Evolutionary conservation across 2,329 filamentous ascomycete genomes (phyloP), one percentile per base, ranked within the genome.

Genomic region (Claviceps purpurea): DNA sequence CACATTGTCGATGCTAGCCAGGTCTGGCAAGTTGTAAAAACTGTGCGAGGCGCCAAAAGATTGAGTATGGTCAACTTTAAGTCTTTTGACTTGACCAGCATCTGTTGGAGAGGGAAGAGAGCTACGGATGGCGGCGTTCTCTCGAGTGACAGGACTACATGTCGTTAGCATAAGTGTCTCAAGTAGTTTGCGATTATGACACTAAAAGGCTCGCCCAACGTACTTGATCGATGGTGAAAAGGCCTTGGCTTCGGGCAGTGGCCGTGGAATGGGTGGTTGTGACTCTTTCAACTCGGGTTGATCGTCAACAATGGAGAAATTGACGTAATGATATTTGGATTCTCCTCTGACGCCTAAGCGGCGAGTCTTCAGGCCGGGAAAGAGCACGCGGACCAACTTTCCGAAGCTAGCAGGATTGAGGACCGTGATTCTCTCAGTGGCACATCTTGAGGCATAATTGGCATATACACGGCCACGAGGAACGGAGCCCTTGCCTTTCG

Each of bases 321-420:
- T 82, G 47, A 84, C 81, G 62, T 98, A 98, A 68, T 98, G 93
- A 66, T 98, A 98, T 66, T 98, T 98, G 14, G 93, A 98, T 70
- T 97, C 91, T 57, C 93, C 93, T 50, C 93, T 82, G 47, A 97
- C 90, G 56, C 93, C 93, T 13, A 98, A 75, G 57, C 93, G 81
- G 54, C 93, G 79, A 37, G 93, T 98, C 69, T 95, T 91, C 22
- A 98, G 84, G 43, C 90, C 91, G 0, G 93, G 91, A 61, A 97
- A 98, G 50, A 98, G 85, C 41, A 98, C 91, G 37, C 93, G 83
- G 38, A 98, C 93, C 44, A 98, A 79, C 68, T 98, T 98, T 52
- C 93, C 93, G 68, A 98, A 98, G 30, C 91, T 97, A 10, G 93
- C 93, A 43, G 93, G 93, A 63, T 98, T 98, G 53, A 98, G 71